Evolutionary conservation across 2,329 filamentous ascomycete genomes (phyloP).

Genomic region (Colletotrichum truncatum): DNA sequence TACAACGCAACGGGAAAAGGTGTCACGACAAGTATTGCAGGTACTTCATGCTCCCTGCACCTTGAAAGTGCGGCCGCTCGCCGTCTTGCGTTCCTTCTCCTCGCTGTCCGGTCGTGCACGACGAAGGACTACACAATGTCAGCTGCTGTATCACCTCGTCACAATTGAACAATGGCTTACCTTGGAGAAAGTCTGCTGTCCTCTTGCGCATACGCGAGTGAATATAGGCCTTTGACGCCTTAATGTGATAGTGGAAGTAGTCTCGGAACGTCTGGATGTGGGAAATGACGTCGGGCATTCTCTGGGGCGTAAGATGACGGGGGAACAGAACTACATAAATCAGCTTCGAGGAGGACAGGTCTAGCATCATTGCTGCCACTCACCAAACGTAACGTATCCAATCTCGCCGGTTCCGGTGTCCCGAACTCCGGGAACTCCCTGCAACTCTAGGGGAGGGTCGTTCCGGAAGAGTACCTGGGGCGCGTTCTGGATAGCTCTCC

Average conservation of each 20-base stretch:
- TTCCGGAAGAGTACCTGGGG: slow-evolving; percentile 97
- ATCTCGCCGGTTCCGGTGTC: slow-evolving; percentile 83
- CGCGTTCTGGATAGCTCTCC: slow-evolving; percentile 96
- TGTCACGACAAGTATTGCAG: not conserved
- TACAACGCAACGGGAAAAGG: not conserved
- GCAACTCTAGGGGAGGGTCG: slow-evolving; percentile 90
- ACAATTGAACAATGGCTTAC: slow-evolving; percentile 57
- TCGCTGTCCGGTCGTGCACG: slow-evolving; percentile 94
- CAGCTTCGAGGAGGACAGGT: slow-evolving; percentile 21
- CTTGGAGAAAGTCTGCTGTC: slow-evolving; percentile 98
- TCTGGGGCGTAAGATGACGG: slow-evolving; percentile 88
- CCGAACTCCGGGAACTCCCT: slow-evolving; percentile 84
- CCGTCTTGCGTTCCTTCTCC: slow-evolving; percentile 98
- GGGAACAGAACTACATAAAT: slow-evolving; percentile 83
- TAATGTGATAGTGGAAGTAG: slow-evolving; percentile 99
- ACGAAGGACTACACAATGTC: slow-evolving; percentile 76
- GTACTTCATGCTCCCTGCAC: slow-evolving; percentile 45
- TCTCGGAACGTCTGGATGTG: slow-evolving; percentile 99
- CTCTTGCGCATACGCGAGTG: slow-evolving; percentile 98
- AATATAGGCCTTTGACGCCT: slow-evolving; percentile 98
- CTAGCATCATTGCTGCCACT: slow-evolving; percentile 34
- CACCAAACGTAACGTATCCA: slow-evolving; percentile 98
- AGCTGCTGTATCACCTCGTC: not conserved
- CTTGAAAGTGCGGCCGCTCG: slow-evolving; percentile 92
- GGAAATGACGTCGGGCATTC: slow-evolving; percentile 94